Evolutionary conservation across 805 yeast species (phyloP).

Genomic region (Lipomyces mesembrius): DNA sequence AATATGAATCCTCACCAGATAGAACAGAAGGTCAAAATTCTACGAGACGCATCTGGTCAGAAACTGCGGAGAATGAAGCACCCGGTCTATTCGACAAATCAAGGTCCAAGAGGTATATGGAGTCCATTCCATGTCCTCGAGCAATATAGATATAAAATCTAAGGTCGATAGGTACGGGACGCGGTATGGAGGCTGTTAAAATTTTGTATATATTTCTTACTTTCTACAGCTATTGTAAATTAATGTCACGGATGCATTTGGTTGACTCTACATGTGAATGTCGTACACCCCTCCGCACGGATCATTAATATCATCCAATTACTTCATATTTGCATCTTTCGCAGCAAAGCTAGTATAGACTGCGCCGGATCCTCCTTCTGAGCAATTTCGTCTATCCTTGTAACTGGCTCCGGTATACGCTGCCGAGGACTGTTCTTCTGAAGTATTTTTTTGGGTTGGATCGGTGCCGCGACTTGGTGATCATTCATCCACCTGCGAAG

Average conservation of each 20-base stretch:
- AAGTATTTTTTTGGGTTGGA: not conserved
- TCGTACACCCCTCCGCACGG: not conserved
- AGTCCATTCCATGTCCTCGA: constrained; percentile 64
- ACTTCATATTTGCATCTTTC: constrained; percentile 5
- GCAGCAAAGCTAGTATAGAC: constrained; percentile 24
- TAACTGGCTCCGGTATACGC: not conserved
- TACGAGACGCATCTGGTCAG: constrained; percentile 72
- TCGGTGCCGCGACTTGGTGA: constrained; percentile 23
- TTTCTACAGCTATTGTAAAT: not conserved
- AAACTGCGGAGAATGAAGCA: constrained; percentile 56
- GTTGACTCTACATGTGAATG: not conserved
- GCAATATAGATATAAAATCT: constrained; percentile 31
- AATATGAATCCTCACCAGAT: constrained; percentile 69
- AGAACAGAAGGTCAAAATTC: constrained; percentile 63
- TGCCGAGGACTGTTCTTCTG: not conserved
- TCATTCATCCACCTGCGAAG: constrained; percentile 44
- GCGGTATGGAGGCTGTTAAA: not conserved
- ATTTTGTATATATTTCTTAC: constrained; percentile 6
- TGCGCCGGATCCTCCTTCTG: constrained; percentile 21
- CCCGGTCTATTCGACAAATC: constrained; percentile 79
- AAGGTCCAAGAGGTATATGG: constrained; percentile 95
- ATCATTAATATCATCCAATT: not conserved
- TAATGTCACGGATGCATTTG: not conserved
- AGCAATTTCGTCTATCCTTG: not conserved
- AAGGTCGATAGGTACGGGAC: not conserved